Base-by-base conservation (phyloP, 805 yeast species). In the Monosporozyma yasuniensis region DNA sequence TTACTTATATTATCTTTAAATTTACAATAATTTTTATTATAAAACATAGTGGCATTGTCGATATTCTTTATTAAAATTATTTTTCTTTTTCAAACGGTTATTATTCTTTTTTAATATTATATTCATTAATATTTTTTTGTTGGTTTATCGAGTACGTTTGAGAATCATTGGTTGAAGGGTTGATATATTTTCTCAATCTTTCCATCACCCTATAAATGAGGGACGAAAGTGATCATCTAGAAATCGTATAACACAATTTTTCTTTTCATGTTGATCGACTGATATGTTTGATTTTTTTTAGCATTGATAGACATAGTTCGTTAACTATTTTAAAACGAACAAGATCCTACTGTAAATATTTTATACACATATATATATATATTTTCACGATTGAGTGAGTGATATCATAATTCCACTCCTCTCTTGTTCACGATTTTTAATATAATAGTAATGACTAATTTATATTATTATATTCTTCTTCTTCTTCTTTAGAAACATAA, bases 231-330 rank as follows among this genome's bases (percentile, higher is more conserved):
- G 63, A 49, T 57, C 51, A 48, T 47, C 22, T 16, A 18, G 18
- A 9, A 8, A 8, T 25, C 27, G 8, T 5, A 25, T 25, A 25
- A 8, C n/a, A n/a, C n/a, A n/a, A n/a, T n/a, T 25, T 28, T 6
- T 34, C 27, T 18, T 12, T 10, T 21, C 32, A 23, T 9, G 22
- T 25, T 34, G 48, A 52, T 58, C 61, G 68, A 61, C 68, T 56
- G 59, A 60, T 53, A 63, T 54, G 68, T 63, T 64, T 58, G 67
- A 57, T 61, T 58, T 55, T 57, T 39, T 64, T 63, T 63, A 63
- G 65, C 54, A 51, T 45, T 35, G 42, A 39, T 39, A 35, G 46
- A 44, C 35, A 21, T 16, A 32, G 46, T 32, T 44, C 35, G 25
- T 44, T 32, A 21, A n/a, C 37, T 44, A 44, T 44, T 32, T 16